Base-by-base conservation (phyloP, 352 stramenopile species). In the Phytophthora tubulina region DNA sequence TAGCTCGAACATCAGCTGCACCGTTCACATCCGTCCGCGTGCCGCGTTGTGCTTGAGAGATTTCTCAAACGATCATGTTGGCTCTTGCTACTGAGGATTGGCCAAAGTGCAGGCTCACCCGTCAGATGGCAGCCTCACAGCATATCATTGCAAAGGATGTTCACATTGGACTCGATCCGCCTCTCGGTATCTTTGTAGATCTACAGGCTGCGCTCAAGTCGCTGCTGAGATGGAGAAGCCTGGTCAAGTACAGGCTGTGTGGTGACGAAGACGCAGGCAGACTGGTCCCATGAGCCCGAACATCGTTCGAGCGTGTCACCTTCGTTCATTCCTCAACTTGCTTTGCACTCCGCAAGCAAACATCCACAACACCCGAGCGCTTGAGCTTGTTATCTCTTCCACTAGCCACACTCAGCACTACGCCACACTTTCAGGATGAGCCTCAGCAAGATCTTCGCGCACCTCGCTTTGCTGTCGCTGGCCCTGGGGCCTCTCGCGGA, bases 391-490 rank as follows among this genome's bases (percentile, higher is more conserved):
- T 27, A 2, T 27, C 21, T 27, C 21, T 27, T 27, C 21, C 21
- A 27, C 21, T 27, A 27, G 21, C 21, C 21, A 1, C 21, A 46
- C 1, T 49, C 53, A 70, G 31, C 67, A 66, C 46, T 62, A 70
- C 33, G 21, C 21, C 31, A 62, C 45, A 54, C 66, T 42, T 42
- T n/a, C 63, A 70, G 3, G 15, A 77, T 78, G 70, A 78, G 74
- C 70, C 64, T 78, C 59, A 61, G 27, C 59, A 78, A 74, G 70
- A 69, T 74, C 33, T 56, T 78, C 54, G 59, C 64, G 6, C 65
- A 78, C 54, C 53, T 74, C 32, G 54, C 70, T 59, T 38, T 78
- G 31, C 53, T 72, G 48, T 62, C 63, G 17, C 59, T 78, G 59
- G 65, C 64, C 30, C 21, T 74, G 35, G 64, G 69, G 17, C 55